Evolutionary conservation across 2,329 filamentous ascomycete species (phyloP).

Genomic region (Acrocalymma vagum): DNA sequence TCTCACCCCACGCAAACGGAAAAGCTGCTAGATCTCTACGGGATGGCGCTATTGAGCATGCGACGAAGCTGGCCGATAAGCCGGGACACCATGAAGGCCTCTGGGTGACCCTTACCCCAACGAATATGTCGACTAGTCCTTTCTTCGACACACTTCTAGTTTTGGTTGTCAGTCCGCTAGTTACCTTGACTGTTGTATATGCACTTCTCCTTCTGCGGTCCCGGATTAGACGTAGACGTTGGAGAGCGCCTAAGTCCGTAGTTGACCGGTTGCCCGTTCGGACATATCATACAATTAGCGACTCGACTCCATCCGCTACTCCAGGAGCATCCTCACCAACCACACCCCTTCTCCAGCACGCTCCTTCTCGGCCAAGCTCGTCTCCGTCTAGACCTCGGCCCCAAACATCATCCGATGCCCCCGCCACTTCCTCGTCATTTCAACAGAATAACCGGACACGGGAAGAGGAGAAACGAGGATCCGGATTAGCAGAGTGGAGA

Average conservation of each 20-base stretch:
- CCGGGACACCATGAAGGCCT: constrained; percentile 74
- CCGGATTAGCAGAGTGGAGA: constrained; percentile 60
- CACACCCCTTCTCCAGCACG: constrained; percentile 77
- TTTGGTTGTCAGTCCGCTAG: constrained; percentile 90
- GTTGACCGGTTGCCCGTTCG: constrained; percentile 94
- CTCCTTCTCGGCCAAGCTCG: constrained; percentile 28
- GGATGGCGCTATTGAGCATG: constrained; percentile 24
- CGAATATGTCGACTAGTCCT: constrained; percentile 84
- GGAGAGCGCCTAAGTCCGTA: constrained; percentile 97
- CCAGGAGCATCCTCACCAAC: constrained; percentile 74
- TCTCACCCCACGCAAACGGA: constrained; percentile 13
- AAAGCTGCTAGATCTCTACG: constrained; percentile 29
- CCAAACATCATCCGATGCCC: constrained; percentile 69
- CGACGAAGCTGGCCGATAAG: constrained; percentile 25
- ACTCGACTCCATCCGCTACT: constrained; percentile 67
- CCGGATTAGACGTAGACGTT: constrained; percentile 85
- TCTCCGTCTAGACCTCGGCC: constrained; percentile 69
- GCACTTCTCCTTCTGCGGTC: constrained; percentile 86
- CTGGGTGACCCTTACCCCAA: constrained; percentile 96
- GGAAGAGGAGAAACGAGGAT: constrained; percentile 62
- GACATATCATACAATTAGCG: constrained; percentile 87
- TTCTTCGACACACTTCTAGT: constrained; percentile 98
- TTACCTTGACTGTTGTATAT: constrained; percentile 93
- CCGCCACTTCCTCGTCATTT: constrained; percentile 44
- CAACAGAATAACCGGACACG: constrained; percentile 39